These are phyloP conservation scores for Mycena capillaripes DNA, from an alignment of 768 basidiomycete species.

Conservation along the genomic window DNA sequence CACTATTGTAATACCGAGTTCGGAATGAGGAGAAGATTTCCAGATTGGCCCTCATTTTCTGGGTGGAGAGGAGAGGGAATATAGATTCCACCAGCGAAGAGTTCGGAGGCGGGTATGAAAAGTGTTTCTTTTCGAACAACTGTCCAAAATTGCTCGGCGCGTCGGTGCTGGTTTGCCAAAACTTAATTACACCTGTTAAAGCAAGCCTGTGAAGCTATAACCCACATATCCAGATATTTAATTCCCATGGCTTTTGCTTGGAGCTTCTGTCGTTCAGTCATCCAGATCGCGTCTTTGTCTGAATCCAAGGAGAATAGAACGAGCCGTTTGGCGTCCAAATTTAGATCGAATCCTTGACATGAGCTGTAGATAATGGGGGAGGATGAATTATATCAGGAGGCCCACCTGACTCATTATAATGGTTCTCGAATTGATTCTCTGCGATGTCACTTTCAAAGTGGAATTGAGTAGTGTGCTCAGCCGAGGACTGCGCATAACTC, in stretches of 20 bases:
- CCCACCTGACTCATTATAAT: background rate
- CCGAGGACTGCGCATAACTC: background rate
- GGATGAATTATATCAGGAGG: background rate
- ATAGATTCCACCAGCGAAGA: slow-evolving; percentile 17
- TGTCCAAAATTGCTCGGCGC: background rate
- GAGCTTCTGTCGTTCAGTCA: background rate
- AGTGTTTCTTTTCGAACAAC: slow-evolving; percentile 16
- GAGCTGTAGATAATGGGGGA: background rate
- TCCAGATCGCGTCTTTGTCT: background rate
- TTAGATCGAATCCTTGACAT: background rate
- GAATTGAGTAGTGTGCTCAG: background rate
- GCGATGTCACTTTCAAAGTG: background rate
- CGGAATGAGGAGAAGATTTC: slow-evolving; percentile 34
- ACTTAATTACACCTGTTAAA: background rate
- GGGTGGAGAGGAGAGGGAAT: slow-evolving; percentile 13
- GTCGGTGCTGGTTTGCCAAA: background rate
- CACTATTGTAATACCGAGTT: slow-evolving; percentile 40
- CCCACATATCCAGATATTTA: background rate
- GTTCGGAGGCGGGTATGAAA: slow-evolving; percentile 28
- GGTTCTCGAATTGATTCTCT: background rate
- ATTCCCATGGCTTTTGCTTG: background rate
- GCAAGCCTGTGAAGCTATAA: background rate
- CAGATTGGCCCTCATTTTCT: slow-evolving; percentile 36
- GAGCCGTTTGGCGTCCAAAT: background rate
- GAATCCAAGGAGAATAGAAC: background rate